Evolutionary conservation across 768 basidiomycete species (phyloP).

Genomic region (Neoboletus magnificus): DNA sequence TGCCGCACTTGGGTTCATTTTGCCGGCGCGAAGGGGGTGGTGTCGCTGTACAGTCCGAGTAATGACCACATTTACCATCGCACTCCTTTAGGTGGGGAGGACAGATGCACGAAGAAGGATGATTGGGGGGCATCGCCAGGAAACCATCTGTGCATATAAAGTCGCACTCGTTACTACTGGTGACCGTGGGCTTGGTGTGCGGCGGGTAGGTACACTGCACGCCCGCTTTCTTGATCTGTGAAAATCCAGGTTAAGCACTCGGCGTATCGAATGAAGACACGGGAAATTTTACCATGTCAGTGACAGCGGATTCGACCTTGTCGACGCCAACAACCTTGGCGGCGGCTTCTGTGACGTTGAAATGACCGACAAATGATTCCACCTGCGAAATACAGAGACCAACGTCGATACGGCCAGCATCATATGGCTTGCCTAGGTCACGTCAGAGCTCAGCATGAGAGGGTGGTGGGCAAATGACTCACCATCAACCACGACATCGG

Average conservation of each 20-base stretch:
- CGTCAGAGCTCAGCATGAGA: neutral
- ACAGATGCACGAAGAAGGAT: conserved; percentile 29
- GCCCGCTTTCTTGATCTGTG: conserved; percentile 24
- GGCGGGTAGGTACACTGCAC: conserved; percentile 32
- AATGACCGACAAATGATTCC: conserved; percentile 20
- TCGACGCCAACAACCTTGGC: conserved; percentile 19
- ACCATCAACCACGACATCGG: conserved; percentile 15
- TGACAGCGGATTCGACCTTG: conserved; percentile 22
- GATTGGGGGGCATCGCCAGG: conserved; percentile 13
- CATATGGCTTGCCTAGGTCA: conserved; percentile 15
- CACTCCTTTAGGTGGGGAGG: conserved; percentile 25
- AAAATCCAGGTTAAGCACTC: neutral
- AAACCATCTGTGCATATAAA: conserved; percentile 32
- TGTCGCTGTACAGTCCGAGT: conserved; percentile 15
- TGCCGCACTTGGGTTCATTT: conserved; percentile 19
- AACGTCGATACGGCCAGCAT: conserved; percentile 27
- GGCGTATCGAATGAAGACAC: neutral
- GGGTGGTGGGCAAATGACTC: neutral
- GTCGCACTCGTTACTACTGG: conserved; percentile 21
- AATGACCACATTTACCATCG: conserved; percentile 31
- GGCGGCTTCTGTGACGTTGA: conserved; percentile 21
- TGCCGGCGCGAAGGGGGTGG: conserved; percentile 18
- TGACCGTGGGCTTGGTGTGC: conserved; percentile 23
- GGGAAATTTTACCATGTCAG: conserved; percentile 19
- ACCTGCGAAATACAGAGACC: conserved; percentile 32